phyloP scores from a whole-genome alignment of 495 filamentous ascomycete genomes.

The Cairneyella variabilis region DNA sequence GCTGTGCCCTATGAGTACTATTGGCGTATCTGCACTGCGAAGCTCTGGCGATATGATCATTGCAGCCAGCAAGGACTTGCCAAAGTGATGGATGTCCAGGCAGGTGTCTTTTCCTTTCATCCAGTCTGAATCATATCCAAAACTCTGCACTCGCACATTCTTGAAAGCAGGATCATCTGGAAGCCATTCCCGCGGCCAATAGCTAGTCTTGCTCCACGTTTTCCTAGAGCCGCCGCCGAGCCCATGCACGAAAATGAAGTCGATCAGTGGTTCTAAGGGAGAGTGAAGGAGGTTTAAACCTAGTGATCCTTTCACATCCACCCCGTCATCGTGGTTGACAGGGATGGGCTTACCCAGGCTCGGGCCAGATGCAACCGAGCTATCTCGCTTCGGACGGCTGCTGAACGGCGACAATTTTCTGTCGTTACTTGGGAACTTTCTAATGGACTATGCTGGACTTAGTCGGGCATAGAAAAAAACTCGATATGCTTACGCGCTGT shows the following conservation, averaged over 20 bases:
- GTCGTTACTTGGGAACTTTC: no score
- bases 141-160: slow-evolving; percentile 9
- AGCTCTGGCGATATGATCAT: slow-evolving; percentile 1
- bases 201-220: slow-evolving; percentile 20
- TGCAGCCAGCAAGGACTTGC: slow-evolving; percentile 29
- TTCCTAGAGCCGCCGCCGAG: slow-evolving; percentile 14
- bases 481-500: no score
- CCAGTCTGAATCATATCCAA: slow-evolving; percentile 15
- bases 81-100: slow-evolving; percentile 4
- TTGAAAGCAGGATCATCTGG: slow-evolving; percentile 10
- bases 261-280: slow-evolving; percentile 15
- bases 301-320: neutral
- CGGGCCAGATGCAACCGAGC: no score
- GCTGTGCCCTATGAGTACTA: slow-evolving; percentile 48
- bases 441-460: no score
- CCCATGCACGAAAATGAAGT: slow-evolving; percentile 30
- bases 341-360: no score
- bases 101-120: neutral
- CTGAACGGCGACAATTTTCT: no score
- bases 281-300: neutral
- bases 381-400: no score
- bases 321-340: no score
- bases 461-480: no score
- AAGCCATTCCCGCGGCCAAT: slow-evolving; percentile 24
- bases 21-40: slow-evolving; percentile 24